phyloP scores from a whole-genome alignment of 2,329 filamentous ascomycete genomes.

The Chaetomium globosum region DNA sequence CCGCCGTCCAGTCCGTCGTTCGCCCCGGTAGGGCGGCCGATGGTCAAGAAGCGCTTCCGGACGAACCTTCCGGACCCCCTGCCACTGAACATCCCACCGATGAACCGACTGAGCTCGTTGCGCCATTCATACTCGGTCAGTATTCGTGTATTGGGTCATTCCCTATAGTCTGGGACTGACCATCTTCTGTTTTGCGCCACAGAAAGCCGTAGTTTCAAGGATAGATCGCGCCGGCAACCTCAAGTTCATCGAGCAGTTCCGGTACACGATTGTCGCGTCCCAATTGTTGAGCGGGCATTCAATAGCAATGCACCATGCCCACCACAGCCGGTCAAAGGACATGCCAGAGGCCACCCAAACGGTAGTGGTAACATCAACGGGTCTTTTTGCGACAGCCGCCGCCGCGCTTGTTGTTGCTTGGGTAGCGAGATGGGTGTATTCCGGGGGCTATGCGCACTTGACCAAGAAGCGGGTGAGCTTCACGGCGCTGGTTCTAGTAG shows the following conservation, averaged over 20 bases:
- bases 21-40: constrained; percentile 59
- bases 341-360: constrained; percentile 21
- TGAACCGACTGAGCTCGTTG: constrained; percentile 48
- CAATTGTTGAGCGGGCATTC: constrained; percentile 78
- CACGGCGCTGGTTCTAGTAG: constrained; percentile 49
- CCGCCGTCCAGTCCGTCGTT: constrained; percentile 56
- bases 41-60: constrained; percentile 58
- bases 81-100: constrained; percentile 46
- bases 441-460: constrained; percentile 53
- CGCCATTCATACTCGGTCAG: constrained; percentile 57
- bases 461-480: constrained; percentile 60
- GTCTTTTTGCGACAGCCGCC: constrained; percentile 58
- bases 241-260: constrained; percentile 87
- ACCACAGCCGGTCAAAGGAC: constrained; percentile 35
- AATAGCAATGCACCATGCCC: constrained; percentile 50
- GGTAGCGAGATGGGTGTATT: constrained; percentile 70
- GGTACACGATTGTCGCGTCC: constrained; percentile 89
- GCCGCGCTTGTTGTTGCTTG: constrained; percentile 71
- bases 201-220: constrained; percentile 71
- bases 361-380: constrained; percentile 45
- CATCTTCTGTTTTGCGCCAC: constrained; percentile 29
- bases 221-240: constrained; percentile 78
- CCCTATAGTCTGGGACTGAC: constrained; percentile 15
- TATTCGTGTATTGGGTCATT: constrained; percentile 17
- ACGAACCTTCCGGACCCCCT: constrained; percentile 51